A percentile compares a stretch with the other conserved stretches of the same genome.
Evolutionary conservation across 75 land plant genomes (phyloP).

Genomic region (Pinus tabuliformis): DNA sequence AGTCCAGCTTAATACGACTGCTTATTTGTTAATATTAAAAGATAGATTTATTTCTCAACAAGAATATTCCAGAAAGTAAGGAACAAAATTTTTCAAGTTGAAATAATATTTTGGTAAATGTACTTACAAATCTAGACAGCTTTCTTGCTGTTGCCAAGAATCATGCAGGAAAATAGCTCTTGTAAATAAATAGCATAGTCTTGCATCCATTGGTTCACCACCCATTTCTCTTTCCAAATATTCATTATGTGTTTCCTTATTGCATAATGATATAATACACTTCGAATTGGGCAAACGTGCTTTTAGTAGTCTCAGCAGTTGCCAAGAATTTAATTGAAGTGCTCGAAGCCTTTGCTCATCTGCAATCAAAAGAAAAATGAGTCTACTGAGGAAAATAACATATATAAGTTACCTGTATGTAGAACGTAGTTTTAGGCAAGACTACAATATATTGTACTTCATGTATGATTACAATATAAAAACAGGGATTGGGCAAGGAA

Average conservation of each 20-base stretch:
- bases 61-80: not conserved
- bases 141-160: slow-evolving; percentile 39
- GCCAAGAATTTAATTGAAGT: slow-evolving; percentile 87
- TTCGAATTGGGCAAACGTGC: slow-evolving; percentile 53
- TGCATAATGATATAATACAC: slow-evolving; percentile 34
- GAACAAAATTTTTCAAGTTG: not conserved
- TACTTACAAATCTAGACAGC: not conserved
- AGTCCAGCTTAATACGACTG: not conserved
- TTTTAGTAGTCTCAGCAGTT: slow-evolving; percentile 61
- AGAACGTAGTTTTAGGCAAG: not conserved
- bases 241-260: slow-evolving; percentile 8
- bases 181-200: slow-evolving; percentile 46
- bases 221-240: slow-evolving; percentile 4
- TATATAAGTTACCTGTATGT: not conserved
- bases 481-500: not conserved
- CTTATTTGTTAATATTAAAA: not conserved
- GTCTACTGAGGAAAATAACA: not conserved
- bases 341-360: slow-evolving; percentile 76
- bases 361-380: slow-evolving; percentile 22
- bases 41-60: not conserved
- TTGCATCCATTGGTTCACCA: slow-evolving; percentile 20
- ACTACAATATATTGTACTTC: not conserved
- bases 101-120: not conserved
- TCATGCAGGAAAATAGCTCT: slow-evolving; percentile 48
- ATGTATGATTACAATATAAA: not conserved